These are phyloP conservation scores for Fusarium oxysporum DNA, from an alignment of 2,329 filamentous ascomycete genomes.

Conservation along the genomic window DNA sequence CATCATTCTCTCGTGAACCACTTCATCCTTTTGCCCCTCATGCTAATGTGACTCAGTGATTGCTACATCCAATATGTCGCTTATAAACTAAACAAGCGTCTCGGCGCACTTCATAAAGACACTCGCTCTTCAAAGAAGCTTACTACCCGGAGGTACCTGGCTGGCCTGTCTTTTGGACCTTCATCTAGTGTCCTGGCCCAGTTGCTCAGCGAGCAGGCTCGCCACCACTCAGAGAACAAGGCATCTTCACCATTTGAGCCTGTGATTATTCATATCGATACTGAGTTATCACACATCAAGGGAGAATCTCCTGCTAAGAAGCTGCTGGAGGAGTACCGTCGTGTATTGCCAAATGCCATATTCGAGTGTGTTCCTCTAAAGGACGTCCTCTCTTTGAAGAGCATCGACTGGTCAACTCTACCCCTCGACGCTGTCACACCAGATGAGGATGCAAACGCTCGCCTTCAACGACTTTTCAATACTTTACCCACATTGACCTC, in stretches of 20 bases:
- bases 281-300: constrained; percentile 47
- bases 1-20: not conserved
- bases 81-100: constrained; percentile 82
- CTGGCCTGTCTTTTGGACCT: constrained; percentile 85
- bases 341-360: constrained; percentile 72
- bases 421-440: constrained; percentile 37
- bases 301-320: constrained; percentile 51
- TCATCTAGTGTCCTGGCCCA: constrained; percentile 84
- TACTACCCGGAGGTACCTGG: constrained; percentile 65
- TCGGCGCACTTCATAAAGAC: constrained; percentile 64
- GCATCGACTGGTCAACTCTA: constrained; percentile 66
- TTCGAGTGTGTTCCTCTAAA: constrained; percentile 75
- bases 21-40: not conserved
- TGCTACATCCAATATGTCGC: constrained; percentile 85
- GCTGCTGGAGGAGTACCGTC: constrained; percentile 65
- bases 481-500: constrained; percentile 80
- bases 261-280: constrained; percentile 67
- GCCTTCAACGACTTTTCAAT: constrained; percentile 66
- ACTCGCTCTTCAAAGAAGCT: constrained; percentile 52
- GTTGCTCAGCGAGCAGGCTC: constrained; percentile 77
- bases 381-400: constrained; percentile 64
- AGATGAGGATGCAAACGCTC: constrained; percentile 49
- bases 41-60: constrained; percentile 45
- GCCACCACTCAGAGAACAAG: constrained; percentile 72
- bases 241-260: constrained; percentile 76